Evolutionary conservation across 306 rosid genomes (phyloP), one percentile per base, ranked within the genome.

Genomic region (Trifolium repens): DNA sequence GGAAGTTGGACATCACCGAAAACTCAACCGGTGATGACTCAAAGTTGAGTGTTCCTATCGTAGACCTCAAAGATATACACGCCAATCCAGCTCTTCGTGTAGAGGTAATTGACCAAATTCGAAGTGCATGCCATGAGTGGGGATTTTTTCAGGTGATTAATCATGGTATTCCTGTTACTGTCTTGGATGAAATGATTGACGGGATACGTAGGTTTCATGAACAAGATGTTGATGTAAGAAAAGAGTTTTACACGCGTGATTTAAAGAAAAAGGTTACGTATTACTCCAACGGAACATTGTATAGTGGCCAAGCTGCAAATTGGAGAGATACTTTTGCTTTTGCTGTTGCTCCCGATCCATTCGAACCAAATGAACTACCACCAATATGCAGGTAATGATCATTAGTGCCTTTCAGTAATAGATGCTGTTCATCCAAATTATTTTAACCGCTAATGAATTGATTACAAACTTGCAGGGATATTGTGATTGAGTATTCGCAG

Each of bases 401-500:
- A 0, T 5, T 5, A 7, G 42, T 37, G 4, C 9, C 9, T 42
- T 44, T 44, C 12, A 46, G n/a, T 46, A 2, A 12, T 12, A 46
- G 6, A 46, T 46, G 1, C 4, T 13, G 52, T 46, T 7, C 7
- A 4, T 13, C 4, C 15, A 9, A 49, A 14, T 13, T 49, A 49
- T 49, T 49, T 15, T 50, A n/a, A n/a, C 7, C 3, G 6, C 1
- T 5, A 9, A 49, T 78, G 59, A 24, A 0, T 73, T 49, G 39
- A 16, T 34, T 55, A 14, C 35, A 4, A 61, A 27, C 50, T 62
- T 78, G 57, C 44, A 87, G 90, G 40, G 82, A 86, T 27, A 72
- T 81, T 37, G 11, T 49, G 26, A 8, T 70, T 58, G 80, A 78
- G 70, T 85, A 82, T 55, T 84, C 86, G 6, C 54, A 78, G 40